phyloP scores from a whole-genome alignment of 768 basidiomycete genomes.

The Kockovaella imperatae region DNA sequence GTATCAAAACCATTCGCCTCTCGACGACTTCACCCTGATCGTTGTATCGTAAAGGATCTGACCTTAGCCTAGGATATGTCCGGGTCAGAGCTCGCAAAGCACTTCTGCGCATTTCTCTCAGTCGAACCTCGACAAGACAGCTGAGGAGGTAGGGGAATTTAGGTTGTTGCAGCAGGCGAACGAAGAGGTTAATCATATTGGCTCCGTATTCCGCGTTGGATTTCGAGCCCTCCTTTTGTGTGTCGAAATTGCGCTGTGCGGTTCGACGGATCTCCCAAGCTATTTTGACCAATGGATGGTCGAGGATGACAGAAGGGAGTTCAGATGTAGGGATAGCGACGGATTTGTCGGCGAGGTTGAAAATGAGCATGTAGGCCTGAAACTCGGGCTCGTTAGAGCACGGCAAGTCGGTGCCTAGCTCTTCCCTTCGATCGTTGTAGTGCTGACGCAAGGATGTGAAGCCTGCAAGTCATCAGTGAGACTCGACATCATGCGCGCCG shows the following conservation, averaged over 20 bases:
- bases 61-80: constrained; percentile 28
- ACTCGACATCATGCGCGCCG: neutral
- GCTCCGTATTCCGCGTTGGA: constrained; percentile 57
- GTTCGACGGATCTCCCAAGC: constrained; percentile 71
- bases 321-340: constrained; percentile 59
- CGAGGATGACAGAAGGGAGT: constrained; percentile 57
- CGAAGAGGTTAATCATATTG: constrained; percentile 56
- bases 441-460: constrained; percentile 87
- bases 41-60: constrained; percentile 17
- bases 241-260: constrained; percentile 65
- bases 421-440: constrained; percentile 66
- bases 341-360: constrained; percentile 78
- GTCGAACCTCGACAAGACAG: constrained; percentile 77
- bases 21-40: constrained; percentile 52
- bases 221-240: constrained; percentile 45
- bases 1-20: constrained; percentile 34
- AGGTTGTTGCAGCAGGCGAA: constrained; percentile 59
- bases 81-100: constrained; percentile 54
- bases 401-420: constrained; percentile 50
- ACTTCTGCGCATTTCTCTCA: constrained; percentile 52
- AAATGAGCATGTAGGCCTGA: constrained; percentile 86
- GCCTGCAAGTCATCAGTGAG: constrained; percentile 49
- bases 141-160: constrained; percentile 81
- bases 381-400: constrained; percentile 89
- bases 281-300: constrained; percentile 69